A percentile compares a stretch with the other conserved stretches of the same genome.
Conservation (phyloP, 495 filamentous ascomycete genomes). For the Penicillium macrosclerotiorum region DNA sequence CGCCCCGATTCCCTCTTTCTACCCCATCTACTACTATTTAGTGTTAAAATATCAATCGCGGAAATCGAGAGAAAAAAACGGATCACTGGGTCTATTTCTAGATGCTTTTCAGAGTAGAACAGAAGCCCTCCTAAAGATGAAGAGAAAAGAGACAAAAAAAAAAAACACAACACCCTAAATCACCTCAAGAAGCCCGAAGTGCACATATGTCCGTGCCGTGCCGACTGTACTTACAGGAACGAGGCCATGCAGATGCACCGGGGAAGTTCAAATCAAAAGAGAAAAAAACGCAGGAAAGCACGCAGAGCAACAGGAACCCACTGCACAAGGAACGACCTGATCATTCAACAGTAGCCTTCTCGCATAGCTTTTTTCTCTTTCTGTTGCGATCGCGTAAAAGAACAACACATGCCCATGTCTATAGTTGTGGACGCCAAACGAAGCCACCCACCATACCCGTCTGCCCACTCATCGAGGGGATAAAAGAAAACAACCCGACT, state of each 20-base stretch:
- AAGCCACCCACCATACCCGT: slow-evolving; percentile 42
- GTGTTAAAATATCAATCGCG: no score
- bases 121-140: slow-evolving; percentile 12
- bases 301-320: slow-evolving; percentile 15
- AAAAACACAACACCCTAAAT: slow-evolving; percentile 19
- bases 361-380: slow-evolving; percentile 28
- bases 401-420: slow-evolving; percentile 45
- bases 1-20: no score
- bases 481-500: slow-evolving; percentile 27
- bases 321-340: slow-evolving; percentile 6
- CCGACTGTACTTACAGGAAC: slow-evolving; percentile 27
- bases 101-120: slow-evolving; percentile 25
- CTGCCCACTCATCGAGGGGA: slow-evolving; percentile 33
- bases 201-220: slow-evolving; percentile 28
- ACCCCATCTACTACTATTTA: no score
- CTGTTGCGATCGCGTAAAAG: slow-evolving; percentile 26
- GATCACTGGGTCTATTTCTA: slow-evolving; percentile 28
- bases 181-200: slow-evolving; percentile 21
- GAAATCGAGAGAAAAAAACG: no score
- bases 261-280: slow-evolving; percentile 11
- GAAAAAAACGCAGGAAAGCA: slow-evolving; percentile 15
- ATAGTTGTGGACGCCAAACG: slow-evolving; percentile 46
- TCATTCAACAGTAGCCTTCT: slow-evolving; percentile 33
- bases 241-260: slow-evolving; percentile 30
- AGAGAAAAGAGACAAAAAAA: slow-evolving; percentile 2